Evolutionary conservation across 164 flowering plant species (phyloP), one percentile per base, ranked within the genome.

Genomic region (Berberis vulgaris): DNA sequence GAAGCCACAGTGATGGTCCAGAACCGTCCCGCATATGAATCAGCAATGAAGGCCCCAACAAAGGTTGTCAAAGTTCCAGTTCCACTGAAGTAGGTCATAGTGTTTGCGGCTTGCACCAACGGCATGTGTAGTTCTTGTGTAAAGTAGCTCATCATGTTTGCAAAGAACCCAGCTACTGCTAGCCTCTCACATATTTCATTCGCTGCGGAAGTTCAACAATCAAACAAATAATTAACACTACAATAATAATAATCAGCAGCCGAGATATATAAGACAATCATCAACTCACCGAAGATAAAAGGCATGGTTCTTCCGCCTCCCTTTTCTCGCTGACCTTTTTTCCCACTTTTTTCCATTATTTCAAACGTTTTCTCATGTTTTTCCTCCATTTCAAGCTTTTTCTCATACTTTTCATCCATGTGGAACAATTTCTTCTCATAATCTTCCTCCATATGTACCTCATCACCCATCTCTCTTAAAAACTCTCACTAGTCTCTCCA

Each of bases 141-240:
- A 58, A 93, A 76, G 80, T 93, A 93, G 81, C 80, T 86, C 0
- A 88, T 67, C 98, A 93, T 88, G 65, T 93, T 93, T 1, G 94
- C 62, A 5, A 65, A 57, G 53, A 88, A 93, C 1, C 98, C 98
- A 43, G 85, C 91, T 69, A 83, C 91, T 5, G 98, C 98, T 70
- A 93, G 47, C 77, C 88, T 93, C 88, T 93, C 98, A 67, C 86
- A 76, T 1, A 71, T 67, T 74, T 93, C 98, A 74, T 86, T 89
- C 64, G 90, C 98, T 90, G 71, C 78, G n/a, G 13, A 7, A 6
- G 26, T 26, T 26, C 26, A 52, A 52, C 54, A 52, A 52, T 26
- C 26, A 52, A 11, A 10, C 54, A 52, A 52, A 7, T 10, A 9
- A 2, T 47, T 47, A 47, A 47, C 50, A 47, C 50, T 6, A 6